phyloP scores from a whole-genome alignment of 169 alveolate species.

The Eimeria maxima region DNA sequence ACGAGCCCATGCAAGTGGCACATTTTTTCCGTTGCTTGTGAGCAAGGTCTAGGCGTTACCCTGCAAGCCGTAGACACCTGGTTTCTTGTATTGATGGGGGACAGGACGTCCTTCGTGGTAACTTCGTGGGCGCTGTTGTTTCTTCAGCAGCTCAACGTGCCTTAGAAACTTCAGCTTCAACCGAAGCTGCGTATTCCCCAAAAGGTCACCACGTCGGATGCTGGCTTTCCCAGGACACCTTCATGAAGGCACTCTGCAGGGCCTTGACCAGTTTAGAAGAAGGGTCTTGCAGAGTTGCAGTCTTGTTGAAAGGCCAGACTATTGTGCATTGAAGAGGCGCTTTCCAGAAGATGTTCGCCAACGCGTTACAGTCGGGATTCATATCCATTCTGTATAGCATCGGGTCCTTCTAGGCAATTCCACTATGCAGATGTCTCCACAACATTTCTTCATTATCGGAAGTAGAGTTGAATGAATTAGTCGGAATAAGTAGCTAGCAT shows the following conservation, averaged over 20 bases:
- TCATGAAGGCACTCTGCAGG: constrained; percentile 9
- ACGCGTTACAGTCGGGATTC: constrained; percentile 97
- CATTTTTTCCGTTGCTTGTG: neutral
- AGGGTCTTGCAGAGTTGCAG: constrained; percentile 25
- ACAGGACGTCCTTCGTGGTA: neutral
- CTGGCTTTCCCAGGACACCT: neutral
- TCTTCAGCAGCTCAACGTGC: neutral
- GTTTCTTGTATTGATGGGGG: neutral
- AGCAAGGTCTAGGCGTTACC: neutral
- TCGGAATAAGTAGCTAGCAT: neutral
- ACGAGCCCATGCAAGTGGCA: neutral
- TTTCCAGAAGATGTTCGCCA: constrained; percentile 93
- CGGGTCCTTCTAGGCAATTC: constrained; percentile 89
- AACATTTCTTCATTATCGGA: neutral
- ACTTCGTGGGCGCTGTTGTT: neutral
- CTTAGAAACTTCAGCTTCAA: neutral
- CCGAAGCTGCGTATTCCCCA: constrained; percentile 26
- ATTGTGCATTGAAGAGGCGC: neutral
- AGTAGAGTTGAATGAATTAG: neutral
- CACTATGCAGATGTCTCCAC: neutral
- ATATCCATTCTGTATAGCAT: constrained; percentile 96
- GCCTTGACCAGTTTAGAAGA: neutral
- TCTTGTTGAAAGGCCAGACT: neutral
- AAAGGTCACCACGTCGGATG: constrained; percentile 14
- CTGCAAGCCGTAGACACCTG: too few relatives aligned